phyloP scores from a whole-genome alignment of 768 basidiomycete genomes.

The Macrolepiota fuliginosa region DNA sequence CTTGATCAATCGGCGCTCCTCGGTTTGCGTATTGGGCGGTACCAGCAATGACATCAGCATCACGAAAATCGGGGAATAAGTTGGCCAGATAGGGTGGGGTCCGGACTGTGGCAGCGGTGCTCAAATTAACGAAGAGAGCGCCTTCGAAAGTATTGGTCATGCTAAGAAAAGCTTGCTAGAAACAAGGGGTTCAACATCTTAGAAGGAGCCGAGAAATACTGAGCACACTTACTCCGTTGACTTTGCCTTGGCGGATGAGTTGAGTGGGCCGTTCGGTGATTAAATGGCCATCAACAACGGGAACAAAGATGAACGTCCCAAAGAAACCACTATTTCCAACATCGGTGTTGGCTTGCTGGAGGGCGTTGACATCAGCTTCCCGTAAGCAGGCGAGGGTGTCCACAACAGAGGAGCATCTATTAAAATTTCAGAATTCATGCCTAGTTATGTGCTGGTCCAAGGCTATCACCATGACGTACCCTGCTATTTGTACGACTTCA shows the following conservation, averaged over 20 bases:
- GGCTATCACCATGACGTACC: no score
- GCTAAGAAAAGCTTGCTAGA: slow-evolving; percentile 30
- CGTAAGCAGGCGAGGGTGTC: slow-evolving; percentile 42
- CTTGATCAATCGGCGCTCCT: slow-evolving; percentile 10
- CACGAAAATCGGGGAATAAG: slow-evolving; percentile 37
- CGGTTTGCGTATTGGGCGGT: slow-evolving; percentile 1
- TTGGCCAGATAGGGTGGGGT: slow-evolving; percentile 29
- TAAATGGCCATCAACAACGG: slow-evolving; percentile 48
- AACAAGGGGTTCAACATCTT: not conserved
- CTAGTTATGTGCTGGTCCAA: no score
- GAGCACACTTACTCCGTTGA: slow-evolving; percentile 36
- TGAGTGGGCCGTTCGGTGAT: slow-evolving; percentile 40
- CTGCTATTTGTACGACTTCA: no score
- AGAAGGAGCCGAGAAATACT: not conserved
- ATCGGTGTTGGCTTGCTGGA: slow-evolving; percentile 32
- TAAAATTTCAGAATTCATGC: not conserved
- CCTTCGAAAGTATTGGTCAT: slow-evolving; percentile 42
- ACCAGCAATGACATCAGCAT: slow-evolving; percentile 19
- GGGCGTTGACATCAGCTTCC: slow-evolving; percentile 22
- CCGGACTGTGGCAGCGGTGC: slow-evolving; percentile 21
- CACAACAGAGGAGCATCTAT: slow-evolving; percentile 31
- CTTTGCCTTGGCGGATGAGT: slow-evolving; percentile 31
- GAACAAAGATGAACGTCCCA: slow-evolving; percentile 37
- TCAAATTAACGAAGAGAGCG: slow-evolving; percentile 31
- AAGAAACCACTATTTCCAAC: slow-evolving; percentile 32